These are phyloP conservation scores for Arxiozyma bovina DNA, from an alignment of 1,139 yeast species.

Conservation along the genomic window DNA sequence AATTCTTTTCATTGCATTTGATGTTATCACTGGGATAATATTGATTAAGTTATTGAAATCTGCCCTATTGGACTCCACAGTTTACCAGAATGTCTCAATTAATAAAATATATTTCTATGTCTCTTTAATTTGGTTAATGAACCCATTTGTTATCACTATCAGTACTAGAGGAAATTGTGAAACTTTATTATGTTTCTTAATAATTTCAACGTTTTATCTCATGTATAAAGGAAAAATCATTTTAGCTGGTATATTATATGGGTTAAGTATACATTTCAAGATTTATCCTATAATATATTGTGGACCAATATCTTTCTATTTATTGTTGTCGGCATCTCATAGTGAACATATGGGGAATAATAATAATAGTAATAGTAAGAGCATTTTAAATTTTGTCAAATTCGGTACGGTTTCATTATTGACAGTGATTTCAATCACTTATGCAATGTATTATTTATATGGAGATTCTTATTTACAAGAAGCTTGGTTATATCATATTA, in stretches of 20 bases:
- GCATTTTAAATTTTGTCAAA: slow-evolving; percentile 18
- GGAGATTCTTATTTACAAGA: slow-evolving; percentile 72
- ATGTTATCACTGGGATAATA: slow-evolving; percentile 68
- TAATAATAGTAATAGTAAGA: slow-evolving; percentile 32
- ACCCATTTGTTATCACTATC: slow-evolving; percentile 92
- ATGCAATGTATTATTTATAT: slow-evolving; percentile 54
- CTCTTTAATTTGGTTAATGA: slow-evolving; percentile 61
- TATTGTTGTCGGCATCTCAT: slow-evolving; percentile 4
- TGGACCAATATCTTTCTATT: slow-evolving; percentile 38
- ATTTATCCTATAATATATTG: slow-evolving; percentile 82
- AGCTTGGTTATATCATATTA: slow-evolving; percentile 74
- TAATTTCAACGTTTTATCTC: slow-evolving; percentile 51
- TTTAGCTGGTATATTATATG: slow-evolving; percentile 59
- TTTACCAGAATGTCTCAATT: neutral
- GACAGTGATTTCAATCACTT: slow-evolving; percentile 42
- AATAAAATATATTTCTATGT: neutral
- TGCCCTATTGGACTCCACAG: neutral
- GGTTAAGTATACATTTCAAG: slow-evolving; percentile 80
- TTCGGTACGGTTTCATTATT: slow-evolving; percentile 24
- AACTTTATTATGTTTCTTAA: slow-evolving; percentile 72
- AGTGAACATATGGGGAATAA: neutral
- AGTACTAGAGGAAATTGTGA: slow-evolving; percentile 93
- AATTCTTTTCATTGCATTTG: slow-evolving; percentile 64
- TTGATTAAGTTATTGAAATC: slow-evolving; percentile 39
- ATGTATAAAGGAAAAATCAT: slow-evolving; percentile 33